Evolutionary conservation across 2,329 filamentous ascomycete species (phyloP).

Genomic region (Botrytis medusae): DNA sequence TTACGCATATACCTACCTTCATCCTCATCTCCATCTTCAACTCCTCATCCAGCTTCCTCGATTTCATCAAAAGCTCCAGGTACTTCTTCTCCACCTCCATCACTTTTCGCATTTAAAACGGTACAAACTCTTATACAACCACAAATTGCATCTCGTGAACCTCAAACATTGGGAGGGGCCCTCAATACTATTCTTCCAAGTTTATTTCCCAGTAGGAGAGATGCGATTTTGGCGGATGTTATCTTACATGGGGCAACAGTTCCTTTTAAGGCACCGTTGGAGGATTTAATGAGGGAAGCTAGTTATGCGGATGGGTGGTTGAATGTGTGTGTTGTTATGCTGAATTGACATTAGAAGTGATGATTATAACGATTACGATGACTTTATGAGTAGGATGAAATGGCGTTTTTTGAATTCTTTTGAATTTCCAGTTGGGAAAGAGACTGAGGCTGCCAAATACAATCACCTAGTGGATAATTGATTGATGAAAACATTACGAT

Average conservation of each 20-base stretch:
- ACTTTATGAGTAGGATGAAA: not conserved
- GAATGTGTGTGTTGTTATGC: constrained; percentile 74
- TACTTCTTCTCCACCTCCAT: constrained; percentile 29
- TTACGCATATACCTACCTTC: constrained; percentile 82
- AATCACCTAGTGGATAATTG: not conserved
- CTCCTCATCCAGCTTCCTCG: constrained; percentile 44
- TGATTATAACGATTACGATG: constrained; percentile 1
- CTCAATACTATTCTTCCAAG: constrained; percentile 73
- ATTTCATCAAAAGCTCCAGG: constrained; percentile 34
- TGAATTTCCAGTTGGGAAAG: not conserved
- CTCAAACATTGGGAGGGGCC: constrained; percentile 73
- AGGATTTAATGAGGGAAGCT: constrained; percentile 78
- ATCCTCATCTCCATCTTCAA: constrained; percentile 63
- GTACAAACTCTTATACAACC: constrained; percentile 73
- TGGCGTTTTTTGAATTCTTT: not conserved
- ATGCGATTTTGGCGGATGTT: constrained; percentile 78
- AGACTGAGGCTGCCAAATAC: not conserved
- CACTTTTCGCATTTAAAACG: constrained; percentile 61
- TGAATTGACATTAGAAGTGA: constrained; percentile 24
- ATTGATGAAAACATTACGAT: not conserved
- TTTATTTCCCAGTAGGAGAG: constrained; percentile 83
- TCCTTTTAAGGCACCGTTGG: constrained; percentile 75
- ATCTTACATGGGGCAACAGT: constrained; percentile 83
- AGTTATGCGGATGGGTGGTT: constrained; percentile 93
- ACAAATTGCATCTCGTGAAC: constrained; percentile 46